Evolutionary conservation across 129 eudicot genomes (phyloP), one percentile per base, ranked within the genome.

Genomic region (Cynara cardunculus): DNA sequence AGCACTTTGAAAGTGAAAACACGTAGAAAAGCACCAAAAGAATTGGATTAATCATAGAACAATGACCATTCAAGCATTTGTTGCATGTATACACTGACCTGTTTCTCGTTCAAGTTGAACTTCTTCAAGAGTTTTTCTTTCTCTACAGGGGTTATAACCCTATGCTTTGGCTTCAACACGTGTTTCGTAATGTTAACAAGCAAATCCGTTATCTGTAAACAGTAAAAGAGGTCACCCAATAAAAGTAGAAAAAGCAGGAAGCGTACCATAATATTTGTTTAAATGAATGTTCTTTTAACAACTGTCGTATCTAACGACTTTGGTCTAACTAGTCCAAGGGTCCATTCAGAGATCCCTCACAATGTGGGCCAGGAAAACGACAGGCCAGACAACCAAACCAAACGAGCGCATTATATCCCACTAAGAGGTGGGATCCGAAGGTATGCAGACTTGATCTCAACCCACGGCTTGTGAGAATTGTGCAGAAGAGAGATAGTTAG

Each of bases 131-230:
- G 97, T 28, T 71, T 84, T 74, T 88, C 84, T 67, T 93, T 93
- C 80, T 91, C 98, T 18, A 67, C 32, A 18, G 82, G 83, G 0
- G 90, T 85, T 44, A 93, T 84, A 74, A 93, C 85, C 84, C 88
- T 85, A 77, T 89, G 94, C 77, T 87, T 89, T 14, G 98, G 98
- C 86, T 87, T 89, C 83, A 91, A 49, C 56, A 81, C 94, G 70
- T 93, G 97, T 77, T 84, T 93, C 26, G 97, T 93, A 9, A 91
- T 85, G 76, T 93, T 93, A 66, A 91, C 90, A 66, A 93, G 93
- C 82, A 93, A 83, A 82, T 91, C 98, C 4, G 94, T 88, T 72
- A 93, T 91, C 98, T 93, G 89, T 68, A 87, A 25, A 46, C 10
- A 81, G 26, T 80, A 30, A 56, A 56, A n/a, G 24, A 56, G 5